These are phyloP conservation scores for Daedaleopsis nitida DNA, from an alignment of 768 basidiomycete genomes.

Conservation along the genomic window DNA sequence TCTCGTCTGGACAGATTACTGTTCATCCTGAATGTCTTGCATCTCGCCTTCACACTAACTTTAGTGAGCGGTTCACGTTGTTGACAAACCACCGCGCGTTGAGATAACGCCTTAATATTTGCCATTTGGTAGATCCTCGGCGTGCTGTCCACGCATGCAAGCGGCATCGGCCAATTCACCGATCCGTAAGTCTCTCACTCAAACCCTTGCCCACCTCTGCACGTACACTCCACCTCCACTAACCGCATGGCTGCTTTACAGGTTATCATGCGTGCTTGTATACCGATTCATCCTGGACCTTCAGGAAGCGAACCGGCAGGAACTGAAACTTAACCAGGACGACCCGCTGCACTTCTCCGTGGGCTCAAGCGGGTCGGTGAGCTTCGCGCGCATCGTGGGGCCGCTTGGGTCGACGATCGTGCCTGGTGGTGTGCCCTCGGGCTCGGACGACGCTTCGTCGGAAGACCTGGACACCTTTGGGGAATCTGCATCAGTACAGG, in stretches of 20 bases:
- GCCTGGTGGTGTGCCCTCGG: neutral
- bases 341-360: neutral
- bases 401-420: neutral
- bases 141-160: neutral
- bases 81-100: too few species aligned
- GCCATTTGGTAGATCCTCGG: neutral
- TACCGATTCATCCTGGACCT: neutral
- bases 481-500: too few species aligned
- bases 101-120: neutral
- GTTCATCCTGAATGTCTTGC: neutral
- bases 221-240: neutral
- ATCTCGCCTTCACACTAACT: neutral
- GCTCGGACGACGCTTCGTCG: too few species aligned
- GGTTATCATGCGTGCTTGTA: neutral
- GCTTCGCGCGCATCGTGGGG: neutral
- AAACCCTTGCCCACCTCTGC: neutral
- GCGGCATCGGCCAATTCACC: neutral
- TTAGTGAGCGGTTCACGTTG: neutral
- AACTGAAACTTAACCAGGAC: neutral
- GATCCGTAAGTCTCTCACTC: neutral
- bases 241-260: neutral
- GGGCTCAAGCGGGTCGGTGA: neutral
- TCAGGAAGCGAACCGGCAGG: neutral
- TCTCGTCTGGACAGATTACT: neutral
- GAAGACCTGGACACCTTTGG: too few species aligned